These are phyloP conservation scores for Capsicum pubescens DNA, from an alignment of 257 asterid genomes.

Conservation along the genomic window DNA sequence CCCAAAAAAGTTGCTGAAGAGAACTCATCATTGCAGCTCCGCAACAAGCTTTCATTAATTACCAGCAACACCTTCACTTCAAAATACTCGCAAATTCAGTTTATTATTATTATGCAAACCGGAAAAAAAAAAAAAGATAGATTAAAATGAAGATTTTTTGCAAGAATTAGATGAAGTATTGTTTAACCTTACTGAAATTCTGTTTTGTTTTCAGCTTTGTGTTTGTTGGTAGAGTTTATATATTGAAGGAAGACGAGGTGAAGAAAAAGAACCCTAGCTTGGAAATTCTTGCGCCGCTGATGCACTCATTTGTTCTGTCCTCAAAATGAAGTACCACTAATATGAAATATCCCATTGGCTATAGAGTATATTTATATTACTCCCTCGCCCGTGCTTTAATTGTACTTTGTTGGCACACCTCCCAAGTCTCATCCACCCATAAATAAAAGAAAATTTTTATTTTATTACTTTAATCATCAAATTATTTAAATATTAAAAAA, in stretches of 20 bases:
- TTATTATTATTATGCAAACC: neutral
- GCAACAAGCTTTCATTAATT: conserved; percentile 60
- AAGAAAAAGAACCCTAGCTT: conserved; percentile 26
- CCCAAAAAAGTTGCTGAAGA: conserved; percentile 58
- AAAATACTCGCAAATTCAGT: neutral
- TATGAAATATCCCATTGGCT: no score
- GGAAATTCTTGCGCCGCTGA: conserved; percentile 24
- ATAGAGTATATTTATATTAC: no score
- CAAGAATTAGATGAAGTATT: neutral
- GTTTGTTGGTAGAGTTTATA: neutral
- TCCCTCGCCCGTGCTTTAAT: no score
- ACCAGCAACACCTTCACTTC: neutral
- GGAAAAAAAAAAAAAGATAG: neutral
- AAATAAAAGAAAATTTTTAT: no score
- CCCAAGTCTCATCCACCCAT: no score
- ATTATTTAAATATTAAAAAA: no score
- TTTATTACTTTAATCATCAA: no score
- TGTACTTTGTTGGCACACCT: no score
- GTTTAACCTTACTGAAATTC: neutral
- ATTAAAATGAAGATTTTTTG: neutral
- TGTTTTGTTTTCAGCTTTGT: neutral
- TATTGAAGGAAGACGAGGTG: neutral
- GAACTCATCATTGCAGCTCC: conserved; percentile 59
- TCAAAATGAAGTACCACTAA: neutral
- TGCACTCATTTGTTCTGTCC: neutral